phyloP scores from a whole-genome alignment of 1,284 basidiomycete genomes.

The Xerocomus nothofagi region DNA sequence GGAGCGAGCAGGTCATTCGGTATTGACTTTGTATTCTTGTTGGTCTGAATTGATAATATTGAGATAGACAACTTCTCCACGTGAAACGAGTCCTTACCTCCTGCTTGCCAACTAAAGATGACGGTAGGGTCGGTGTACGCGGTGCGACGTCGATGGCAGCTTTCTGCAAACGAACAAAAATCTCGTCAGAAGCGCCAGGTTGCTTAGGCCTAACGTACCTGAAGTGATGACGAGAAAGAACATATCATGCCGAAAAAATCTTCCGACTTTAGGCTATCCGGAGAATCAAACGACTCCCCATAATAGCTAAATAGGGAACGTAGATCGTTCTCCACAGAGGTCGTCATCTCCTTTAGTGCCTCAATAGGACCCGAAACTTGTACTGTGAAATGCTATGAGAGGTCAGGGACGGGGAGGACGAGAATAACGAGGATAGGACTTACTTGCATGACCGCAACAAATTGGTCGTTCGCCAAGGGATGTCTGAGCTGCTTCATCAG shows the following conservation, averaged over 20 bases:
- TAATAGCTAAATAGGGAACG: constrained; percentile 64
- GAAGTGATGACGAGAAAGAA: constrained; percentile 72
- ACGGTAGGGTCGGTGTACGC: constrained; percentile 27
- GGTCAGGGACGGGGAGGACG: neutral
- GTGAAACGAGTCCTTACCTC: constrained; percentile 6
- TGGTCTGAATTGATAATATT: constrained; percentile 10
- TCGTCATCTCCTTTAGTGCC: constrained; percentile 63
- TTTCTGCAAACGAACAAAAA: constrained; percentile 50
- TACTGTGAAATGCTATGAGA: constrained; percentile 55
- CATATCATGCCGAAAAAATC: constrained; percentile 76
- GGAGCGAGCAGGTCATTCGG: constrained; percentile 10
- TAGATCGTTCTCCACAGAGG: constrained; percentile 59
- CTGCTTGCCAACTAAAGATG: constrained; percentile 1
- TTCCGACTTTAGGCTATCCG: constrained; percentile 69
- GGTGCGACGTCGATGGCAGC: constrained; percentile 70
- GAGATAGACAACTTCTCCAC: neutral
- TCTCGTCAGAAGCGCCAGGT: neutral
- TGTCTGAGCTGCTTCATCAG: constrained; percentile 38
- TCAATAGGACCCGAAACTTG: constrained; percentile 53
- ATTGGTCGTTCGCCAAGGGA: constrained; percentile 53
- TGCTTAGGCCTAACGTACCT: constrained; percentile 41
- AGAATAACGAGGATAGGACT: constrained; percentile 8
- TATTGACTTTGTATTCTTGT: neutral
- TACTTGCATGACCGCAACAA: constrained; percentile 68
- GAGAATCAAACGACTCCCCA: constrained; percentile 64